These are phyloP conservation scores for Rhexocercosporidium sp. DNA, from an alignment of 2,329 filamentous ascomycete genomes.

Conservation along the genomic window DNA sequence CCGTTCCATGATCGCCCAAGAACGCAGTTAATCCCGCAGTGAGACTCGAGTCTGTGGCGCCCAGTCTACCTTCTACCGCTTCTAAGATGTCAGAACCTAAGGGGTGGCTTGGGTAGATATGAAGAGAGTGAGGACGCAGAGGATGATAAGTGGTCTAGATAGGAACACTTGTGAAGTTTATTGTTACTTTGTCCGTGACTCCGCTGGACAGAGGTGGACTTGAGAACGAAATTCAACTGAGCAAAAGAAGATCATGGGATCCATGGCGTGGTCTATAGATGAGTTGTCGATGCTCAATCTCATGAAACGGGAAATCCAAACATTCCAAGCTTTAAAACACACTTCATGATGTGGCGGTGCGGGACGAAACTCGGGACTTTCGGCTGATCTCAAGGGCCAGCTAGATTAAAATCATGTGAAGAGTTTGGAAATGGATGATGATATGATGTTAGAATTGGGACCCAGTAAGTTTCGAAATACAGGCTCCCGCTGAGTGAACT, in stretches of 20 bases:
- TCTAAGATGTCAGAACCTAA: neutral
- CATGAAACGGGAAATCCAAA: conserved; percentile 3
- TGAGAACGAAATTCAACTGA: neutral
- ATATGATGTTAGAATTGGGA: neutral
- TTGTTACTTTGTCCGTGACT: too few species aligned
- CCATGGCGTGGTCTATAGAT: neutral
- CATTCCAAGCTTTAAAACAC: conserved; percentile 1
- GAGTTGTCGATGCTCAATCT: neutral
- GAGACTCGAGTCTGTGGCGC: neutral
- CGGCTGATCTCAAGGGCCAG: conserved; percentile 1
- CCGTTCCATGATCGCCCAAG: conserved; percentile 22
- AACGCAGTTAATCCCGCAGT: conserved; percentile 19
- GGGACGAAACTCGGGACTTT: neutral
- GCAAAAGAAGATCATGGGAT: neutral
- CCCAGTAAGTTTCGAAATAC: neutral
- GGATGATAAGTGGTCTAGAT: too few species aligned
- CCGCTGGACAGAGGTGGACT: too few species aligned
- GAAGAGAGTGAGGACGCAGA: conserved; percentile 1
- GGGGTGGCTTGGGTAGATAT: neutral
- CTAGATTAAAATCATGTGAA: conserved; percentile 1
- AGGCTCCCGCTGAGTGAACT: too few species aligned
- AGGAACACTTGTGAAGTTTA: too few species aligned
- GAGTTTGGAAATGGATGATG: neutral
- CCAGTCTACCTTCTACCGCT: neutral
- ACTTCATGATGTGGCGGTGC: neutral